A percentile compares a stretch with the other conserved stretches of the same genome.
phyloP scores from a whole-genome alignment of 2,329 filamentous ascomycete species.

The Fusarium sp. region DNA sequence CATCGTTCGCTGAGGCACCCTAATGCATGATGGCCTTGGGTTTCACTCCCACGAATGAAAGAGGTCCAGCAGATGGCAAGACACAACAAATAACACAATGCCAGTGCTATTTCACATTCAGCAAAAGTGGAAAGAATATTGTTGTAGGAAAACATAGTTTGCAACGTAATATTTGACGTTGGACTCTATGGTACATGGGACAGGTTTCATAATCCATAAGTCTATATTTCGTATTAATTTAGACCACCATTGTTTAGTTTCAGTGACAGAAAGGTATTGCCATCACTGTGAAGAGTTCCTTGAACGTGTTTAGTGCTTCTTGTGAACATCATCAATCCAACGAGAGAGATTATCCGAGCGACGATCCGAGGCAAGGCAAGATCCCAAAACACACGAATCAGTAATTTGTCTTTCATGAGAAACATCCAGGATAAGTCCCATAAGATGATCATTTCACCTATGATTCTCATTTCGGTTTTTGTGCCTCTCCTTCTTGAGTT shows the following conservation, averaged over 20 bases:
- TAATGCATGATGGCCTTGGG: not conserved
- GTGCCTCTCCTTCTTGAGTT: no score
- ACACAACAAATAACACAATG: not conserved
- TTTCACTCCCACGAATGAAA: fast-evolving
- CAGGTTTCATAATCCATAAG: not conserved
- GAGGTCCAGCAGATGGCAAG: not conserved
- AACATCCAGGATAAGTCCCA: not conserved
- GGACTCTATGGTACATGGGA: not conserved
- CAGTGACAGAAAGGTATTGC: not conserved
- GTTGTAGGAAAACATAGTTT: not conserved
- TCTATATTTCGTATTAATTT: not conserved
- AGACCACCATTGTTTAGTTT: not conserved
- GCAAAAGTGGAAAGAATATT: not conserved
- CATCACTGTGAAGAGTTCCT: no score
- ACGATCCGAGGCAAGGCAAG: not conserved
- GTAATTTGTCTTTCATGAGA: fast-evolving
- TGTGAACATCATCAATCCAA: not conserved
- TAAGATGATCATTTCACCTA: not conserved
- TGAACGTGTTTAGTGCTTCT: not conserved
- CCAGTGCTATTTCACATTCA: not conserved
- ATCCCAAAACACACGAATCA: not conserved
- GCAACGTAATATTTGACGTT: not conserved
- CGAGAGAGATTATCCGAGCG: not conserved
- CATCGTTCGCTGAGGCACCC: not conserved
- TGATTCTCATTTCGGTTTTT: not conserved